Conservation (phyloP, 2,329 filamentous ascomycete species). For the Didymella glomerata region DNA sequence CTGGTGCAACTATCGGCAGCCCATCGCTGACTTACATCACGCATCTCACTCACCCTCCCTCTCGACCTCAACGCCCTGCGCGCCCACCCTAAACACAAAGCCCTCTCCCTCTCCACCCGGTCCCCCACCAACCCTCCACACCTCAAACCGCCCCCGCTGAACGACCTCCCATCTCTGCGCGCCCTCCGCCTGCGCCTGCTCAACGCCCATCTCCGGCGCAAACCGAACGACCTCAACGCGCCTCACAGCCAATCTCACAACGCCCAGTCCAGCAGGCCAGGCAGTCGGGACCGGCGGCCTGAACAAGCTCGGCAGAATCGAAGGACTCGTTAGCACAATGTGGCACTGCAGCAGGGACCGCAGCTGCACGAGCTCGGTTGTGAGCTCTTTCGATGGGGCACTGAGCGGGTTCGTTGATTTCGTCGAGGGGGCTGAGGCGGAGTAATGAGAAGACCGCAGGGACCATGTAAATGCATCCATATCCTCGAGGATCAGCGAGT, state of each 20-base stretch:
- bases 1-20: neutral
- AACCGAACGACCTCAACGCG: slow-evolving; percentile 50
- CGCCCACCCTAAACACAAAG: slow-evolving; percentile 41
- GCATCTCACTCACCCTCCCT: neutral
- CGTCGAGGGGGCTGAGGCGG: neutral
- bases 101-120: slow-evolving; percentile 23
- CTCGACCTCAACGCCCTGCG: slow-evolving; percentile 23
- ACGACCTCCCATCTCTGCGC: slow-evolving; percentile 49
- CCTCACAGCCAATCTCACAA: slow-evolving; percentile 47
- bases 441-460: slow-evolving; percentile 13
- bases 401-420: slow-evolving; percentile 20
- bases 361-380: slow-evolving; percentile 22
- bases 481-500: slow-evolving; percentile 64
- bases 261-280: slow-evolving; percentile 38
- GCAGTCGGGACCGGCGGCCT: slow-evolving; percentile 37
- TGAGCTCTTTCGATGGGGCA: slow-evolving; percentile 29
- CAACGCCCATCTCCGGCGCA: slow-evolving; percentile 47
- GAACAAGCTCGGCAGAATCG: slow-evolving; percentile 20
- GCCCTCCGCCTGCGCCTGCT: slow-evolving; percentile 50
- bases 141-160: slow-evolving; percentile 48
- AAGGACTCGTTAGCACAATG: slow-evolving; percentile 26
- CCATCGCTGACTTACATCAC: neutral
- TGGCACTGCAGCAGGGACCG: slow-evolving; percentile 24
- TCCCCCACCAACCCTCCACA: slow-evolving; percentile 35
- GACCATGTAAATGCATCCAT: slow-evolving; percentile 58